Conservation (phyloP, 2,329 filamentous ascomycete species). For the Diaporthe sp. region DNA sequence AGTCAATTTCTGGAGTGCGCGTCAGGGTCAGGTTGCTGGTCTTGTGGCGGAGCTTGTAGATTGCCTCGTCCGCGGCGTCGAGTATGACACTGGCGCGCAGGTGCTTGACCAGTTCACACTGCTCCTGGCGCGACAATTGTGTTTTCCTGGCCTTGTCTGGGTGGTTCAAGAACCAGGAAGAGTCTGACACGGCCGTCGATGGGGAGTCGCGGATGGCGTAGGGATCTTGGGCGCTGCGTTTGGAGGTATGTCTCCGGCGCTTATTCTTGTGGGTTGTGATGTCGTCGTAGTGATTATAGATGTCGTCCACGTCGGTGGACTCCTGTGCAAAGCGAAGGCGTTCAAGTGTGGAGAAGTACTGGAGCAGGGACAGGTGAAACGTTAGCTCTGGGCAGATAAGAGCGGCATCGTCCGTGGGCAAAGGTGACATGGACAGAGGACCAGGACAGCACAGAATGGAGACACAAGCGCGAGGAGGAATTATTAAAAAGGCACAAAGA, state of each 20-base stretch:
- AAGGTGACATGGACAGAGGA: neutral
- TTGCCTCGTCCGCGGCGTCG: conserved; percentile 63
- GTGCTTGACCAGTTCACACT: conserved; percentile 66
- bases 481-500: neutral
- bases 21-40: conserved; percentile 46
- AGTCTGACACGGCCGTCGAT: conserved; percentile 62
- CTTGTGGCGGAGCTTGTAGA: conserved; percentile 59
- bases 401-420: conserved; percentile 4
- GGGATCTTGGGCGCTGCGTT: conserved; percentile 42
- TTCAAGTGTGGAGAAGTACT: conserved; percentile 82
- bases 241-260: conserved; percentile 43
- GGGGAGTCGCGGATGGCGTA: conserved; percentile 46
- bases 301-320: conserved; percentile 47
- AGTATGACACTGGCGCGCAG: conserved; percentile 50
- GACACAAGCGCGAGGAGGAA: neutral
- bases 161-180: conserved; percentile 75
- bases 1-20: conserved; percentile 42
- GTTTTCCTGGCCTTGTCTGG: conserved; percentile 79
- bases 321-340: conserved; percentile 72
- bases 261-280: conserved; percentile 44
- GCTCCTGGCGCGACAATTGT: conserved; percentile 79
- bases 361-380: conserved; percentile 35
- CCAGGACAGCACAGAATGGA: neutral
- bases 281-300: conserved; percentile 50
- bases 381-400: neutral